phyloP scores from a whole-genome alignment of 2,329 filamentous ascomycete species.

The Botrytis galanthina region DNA sequence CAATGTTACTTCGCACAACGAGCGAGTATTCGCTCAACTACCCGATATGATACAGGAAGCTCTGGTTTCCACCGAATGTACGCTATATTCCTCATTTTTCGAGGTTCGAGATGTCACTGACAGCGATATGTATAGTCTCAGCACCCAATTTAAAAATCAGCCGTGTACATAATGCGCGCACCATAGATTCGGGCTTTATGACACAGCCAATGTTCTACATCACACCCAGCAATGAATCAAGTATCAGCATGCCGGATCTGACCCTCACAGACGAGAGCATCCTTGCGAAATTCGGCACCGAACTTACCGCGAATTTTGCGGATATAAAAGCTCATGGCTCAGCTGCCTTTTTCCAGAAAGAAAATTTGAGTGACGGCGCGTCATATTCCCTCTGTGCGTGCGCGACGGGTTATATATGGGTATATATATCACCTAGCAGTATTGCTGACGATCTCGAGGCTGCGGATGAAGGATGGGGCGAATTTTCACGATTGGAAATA shows the following conservation, averaged over 20 bases:
- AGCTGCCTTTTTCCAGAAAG: slow-evolving; percentile 33
- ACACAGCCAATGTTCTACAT: slow-evolving; percentile 33
- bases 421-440: slow-evolving; percentile 20
- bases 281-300: slow-evolving; percentile 32
- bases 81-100: neutral
- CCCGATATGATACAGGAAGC: slow-evolving; percentile 37
- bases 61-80: slow-evolving; percentile 34
- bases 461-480: neutral
- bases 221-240: slow-evolving; percentile 31
- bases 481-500: slow-evolving; percentile 29
- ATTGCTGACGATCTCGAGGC: slow-evolving; percentile 3
- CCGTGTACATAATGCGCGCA: slow-evolving; percentile 25
- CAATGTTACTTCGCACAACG: slow-evolving; percentile 31
- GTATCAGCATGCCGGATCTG: slow-evolving; percentile 32
- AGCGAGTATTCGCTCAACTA: slow-evolving; percentile 30
- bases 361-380: slow-evolving; percentile 28
- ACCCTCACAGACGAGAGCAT: slow-evolving; percentile 32
- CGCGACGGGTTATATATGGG: slow-evolving; percentile 36
- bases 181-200: slow-evolving; percentile 27
- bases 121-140: slow-evolving; percentile 25
- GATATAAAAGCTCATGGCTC: slow-evolving; percentile 32
- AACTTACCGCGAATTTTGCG: slow-evolving; percentile 35
- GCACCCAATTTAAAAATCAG: slow-evolving; percentile 31
- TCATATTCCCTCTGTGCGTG: slow-evolving; percentile 34
- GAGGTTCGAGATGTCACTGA: neutral